These are phyloP conservation scores for Platanus orientalis DNA, from an alignment of 164 flowering plant species.

Conservation along the genomic window DNA sequence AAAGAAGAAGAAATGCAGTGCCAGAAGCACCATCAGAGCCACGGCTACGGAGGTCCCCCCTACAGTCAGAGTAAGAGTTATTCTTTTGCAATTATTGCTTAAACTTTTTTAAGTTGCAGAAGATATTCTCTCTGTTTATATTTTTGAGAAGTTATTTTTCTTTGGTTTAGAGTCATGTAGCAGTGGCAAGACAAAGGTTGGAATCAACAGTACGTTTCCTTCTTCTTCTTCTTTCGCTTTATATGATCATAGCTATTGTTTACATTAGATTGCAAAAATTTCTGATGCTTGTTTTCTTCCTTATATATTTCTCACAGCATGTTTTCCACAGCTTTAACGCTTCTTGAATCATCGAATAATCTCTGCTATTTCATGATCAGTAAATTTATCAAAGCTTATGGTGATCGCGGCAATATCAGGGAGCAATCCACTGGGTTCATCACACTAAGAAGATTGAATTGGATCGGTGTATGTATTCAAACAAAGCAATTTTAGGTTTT, in stretches of 20 bases:
- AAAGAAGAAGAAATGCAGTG: conserved; percentile 27
- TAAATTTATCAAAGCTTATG: conserved; percentile 38
- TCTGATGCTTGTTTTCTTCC: too few relatives aligned
- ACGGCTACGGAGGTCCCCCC: conserved; percentile 85
- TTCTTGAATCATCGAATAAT: conserved; percentile 22
- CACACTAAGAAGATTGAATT: conserved; percentile 20
- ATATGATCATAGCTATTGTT: neutral
- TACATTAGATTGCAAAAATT: too few relatives aligned
- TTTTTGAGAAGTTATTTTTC: neutral
- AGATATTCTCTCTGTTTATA: neutral
- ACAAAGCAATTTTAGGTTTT: conserved; percentile 39
- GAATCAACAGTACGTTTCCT: conserved; percentile 72
- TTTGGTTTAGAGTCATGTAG: conserved; percentile 42
- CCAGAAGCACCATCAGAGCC: conserved; percentile 49
- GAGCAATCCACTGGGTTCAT: conserved; percentile 40
- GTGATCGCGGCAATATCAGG: conserved; percentile 36
- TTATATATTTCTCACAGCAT: conserved; percentile 33
- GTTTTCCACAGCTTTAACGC: conserved; percentile 28
- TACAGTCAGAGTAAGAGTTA: conserved; percentile 46
- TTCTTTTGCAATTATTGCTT: neutral
- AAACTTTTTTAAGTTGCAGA: neutral
- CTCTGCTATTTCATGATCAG: conserved; percentile 31
- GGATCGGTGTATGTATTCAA: conserved; percentile 32
- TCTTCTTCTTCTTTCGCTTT: neutral
- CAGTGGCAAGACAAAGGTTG: conserved; percentile 66